Conservation (phyloP, 2,329 filamentous ascomycete genomes). For the Diplodia intermedia region DNA sequence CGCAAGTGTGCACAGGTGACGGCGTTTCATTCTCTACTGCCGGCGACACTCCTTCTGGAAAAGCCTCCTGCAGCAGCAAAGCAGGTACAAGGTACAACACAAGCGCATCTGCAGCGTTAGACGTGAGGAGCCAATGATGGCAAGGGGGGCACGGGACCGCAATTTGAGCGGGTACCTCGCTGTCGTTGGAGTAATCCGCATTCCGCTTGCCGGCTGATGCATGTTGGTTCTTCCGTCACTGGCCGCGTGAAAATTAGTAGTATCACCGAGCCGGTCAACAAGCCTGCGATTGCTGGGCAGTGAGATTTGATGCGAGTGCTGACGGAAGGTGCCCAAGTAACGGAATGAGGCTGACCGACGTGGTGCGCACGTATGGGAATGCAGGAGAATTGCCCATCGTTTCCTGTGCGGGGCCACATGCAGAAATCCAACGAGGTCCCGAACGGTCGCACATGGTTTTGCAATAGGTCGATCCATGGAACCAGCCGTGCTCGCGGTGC, state of each 20-base stretch:
- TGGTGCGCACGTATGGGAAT: constrained; percentile 26
- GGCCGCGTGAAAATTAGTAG: constrained; percentile 8
- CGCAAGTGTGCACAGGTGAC: constrained; percentile 19
- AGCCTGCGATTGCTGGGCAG: neutral
- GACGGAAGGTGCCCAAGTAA: constrained; percentile 29
- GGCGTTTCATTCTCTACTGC: constrained; percentile 19
- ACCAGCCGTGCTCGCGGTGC: constrained; percentile 7
- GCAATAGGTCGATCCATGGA: constrained; percentile 23
- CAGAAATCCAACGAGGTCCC: constrained; percentile 20
- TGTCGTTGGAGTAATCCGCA: constrained; percentile 24
- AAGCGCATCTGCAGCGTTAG: constrained; percentile 23
- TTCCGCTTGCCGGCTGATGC: constrained; percentile 24
- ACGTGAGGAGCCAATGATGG: constrained; percentile 17
- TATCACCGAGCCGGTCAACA: constrained; percentile 21
- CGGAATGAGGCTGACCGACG: constrained; percentile 28
- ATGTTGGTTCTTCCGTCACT: neutral
- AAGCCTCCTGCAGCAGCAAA: constrained; percentile 24
- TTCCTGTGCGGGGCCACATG: constrained; percentile 23
- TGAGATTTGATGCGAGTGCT: constrained; percentile 27
- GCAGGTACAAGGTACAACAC: constrained; percentile 31
- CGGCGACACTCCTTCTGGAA: constrained; percentile 18
- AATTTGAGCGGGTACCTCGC: constrained; percentile 23
- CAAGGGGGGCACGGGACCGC: constrained; percentile 11
- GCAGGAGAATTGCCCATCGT: constrained; percentile 28
- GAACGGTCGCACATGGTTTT: constrained; percentile 27